phyloP scores from a whole-genome alignment of 306 rosid species.

The Quercus cerris region DNA sequence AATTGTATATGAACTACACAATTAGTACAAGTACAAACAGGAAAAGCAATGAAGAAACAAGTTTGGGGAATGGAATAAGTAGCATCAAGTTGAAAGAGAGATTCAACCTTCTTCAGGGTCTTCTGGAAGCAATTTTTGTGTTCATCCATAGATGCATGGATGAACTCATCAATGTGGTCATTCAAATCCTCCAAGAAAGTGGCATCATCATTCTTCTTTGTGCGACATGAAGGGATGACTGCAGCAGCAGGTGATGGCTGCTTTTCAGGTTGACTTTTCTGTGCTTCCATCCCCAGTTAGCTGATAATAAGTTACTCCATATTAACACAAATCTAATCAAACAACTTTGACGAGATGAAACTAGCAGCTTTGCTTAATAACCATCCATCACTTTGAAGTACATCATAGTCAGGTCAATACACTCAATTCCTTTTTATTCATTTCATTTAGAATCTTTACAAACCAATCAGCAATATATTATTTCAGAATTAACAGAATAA shows the following conservation, averaged over 20 bases:
- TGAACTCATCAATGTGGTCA: slow-evolving; percentile 89
- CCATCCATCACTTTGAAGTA: background rate
- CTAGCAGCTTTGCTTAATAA: background rate
- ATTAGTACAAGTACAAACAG: background rate
- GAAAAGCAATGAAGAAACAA: background rate
- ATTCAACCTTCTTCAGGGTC: slow-evolving; percentile 63
- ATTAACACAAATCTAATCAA: background rate
- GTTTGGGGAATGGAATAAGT: background rate
- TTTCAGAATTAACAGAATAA: background rate
- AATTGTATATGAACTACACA: slow-evolving; percentile 14
- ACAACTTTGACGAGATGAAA: background rate
- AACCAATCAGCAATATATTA: background rate
- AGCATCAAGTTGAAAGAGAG: background rate
- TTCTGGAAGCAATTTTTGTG: slow-evolving; percentile 84
- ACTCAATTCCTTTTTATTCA: background rate
- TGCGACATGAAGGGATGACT: slow-evolving; percentile 59
- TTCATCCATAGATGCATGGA: slow-evolving; percentile 82
- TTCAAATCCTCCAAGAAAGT: slow-evolving; percentile 76
- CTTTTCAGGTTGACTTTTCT: slow-evolving; percentile 38
- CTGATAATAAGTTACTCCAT: slow-evolving; percentile 16
- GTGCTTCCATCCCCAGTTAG: slow-evolving; percentile 48
- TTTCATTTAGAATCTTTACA: background rate
- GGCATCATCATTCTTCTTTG: slow-evolving; percentile 74
- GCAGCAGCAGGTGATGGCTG: slow-evolving; percentile 34
- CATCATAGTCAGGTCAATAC: background rate